phyloP scores from a whole-genome alignment of 257 asterid genomes.

The Rhazya stricta region DNA sequence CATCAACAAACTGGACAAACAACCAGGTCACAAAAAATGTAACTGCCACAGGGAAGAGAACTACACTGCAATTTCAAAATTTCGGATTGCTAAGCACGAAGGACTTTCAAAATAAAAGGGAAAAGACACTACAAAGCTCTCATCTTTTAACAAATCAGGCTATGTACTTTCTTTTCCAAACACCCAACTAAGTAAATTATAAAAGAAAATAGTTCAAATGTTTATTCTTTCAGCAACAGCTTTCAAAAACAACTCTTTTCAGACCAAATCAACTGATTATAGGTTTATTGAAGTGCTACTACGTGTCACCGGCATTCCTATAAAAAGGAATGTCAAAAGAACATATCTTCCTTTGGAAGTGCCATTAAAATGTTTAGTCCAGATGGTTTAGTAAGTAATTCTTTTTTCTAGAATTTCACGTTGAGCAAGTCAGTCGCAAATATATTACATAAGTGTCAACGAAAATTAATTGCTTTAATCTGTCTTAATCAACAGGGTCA shows the following conservation, averaged over 20 bases:
- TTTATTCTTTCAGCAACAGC: neutral
- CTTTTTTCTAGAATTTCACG: neutral
- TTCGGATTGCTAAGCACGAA: slow-evolving; percentile 3
- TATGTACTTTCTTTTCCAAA: neutral
- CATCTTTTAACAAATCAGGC: neutral
- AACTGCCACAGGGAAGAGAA: slow-evolving; percentile 86
- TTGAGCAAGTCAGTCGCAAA: too few relatives aligned
- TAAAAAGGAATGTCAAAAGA: neutral
- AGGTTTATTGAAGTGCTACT: neutral
- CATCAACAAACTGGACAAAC: slow-evolving; percentile 93
- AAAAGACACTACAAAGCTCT: neutral
- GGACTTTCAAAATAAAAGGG: neutral
- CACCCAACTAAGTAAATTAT: neutral
- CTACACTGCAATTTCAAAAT: slow-evolving; percentile 60
- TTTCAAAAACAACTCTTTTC: neutral
- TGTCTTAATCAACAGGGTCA: too few relatives aligned
- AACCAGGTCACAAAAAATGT: slow-evolving; percentile 91
- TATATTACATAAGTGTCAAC: too few relatives aligned
- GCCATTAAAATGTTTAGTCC: neutral
- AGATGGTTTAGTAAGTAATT: neutral
- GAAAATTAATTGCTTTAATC: too few relatives aligned
- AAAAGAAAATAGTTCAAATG: neutral
- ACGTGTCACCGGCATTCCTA: neutral
- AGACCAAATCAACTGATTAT: neutral
- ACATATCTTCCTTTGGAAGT: neutral